Conservation (phyloP, 1,139 yeast genomes). For the Candida gigantensis region DNA sequence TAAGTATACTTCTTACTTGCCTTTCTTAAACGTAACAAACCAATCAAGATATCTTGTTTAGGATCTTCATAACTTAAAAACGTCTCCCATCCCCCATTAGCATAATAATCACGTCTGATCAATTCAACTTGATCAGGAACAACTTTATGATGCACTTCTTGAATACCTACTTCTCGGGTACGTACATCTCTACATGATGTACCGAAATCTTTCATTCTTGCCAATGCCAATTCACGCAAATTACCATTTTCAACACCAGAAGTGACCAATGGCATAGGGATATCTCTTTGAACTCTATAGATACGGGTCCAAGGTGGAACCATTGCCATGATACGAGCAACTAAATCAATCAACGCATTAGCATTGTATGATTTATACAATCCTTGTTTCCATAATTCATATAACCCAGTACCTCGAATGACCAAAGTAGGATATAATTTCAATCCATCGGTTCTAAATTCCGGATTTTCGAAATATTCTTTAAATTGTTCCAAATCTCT, state of each 20-base stretch:
- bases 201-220: conserved; percentile 98
- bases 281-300: conserved; percentile 97
- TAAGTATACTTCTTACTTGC: conserved; percentile 89
- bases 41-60: conserved; percentile 91
- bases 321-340: conserved; percentile 90
- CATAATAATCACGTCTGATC: conserved; percentile 92
- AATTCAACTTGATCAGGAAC: conserved; percentile 97
- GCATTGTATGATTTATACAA: conserved; percentile 93
- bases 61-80: conserved; percentile 96
- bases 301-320: conserved; percentile 99
- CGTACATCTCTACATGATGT: conserved; percentile 96
- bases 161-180: conserved; percentile 98
- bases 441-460: conserved; percentile 93
- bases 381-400: conserved; percentile 97
- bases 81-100: conserved; percentile 99
- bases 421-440: conserved; percentile 95
- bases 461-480: conserved; percentile 97
- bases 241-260: conserved; percentile 99
- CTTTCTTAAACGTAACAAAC: conserved; percentile 81
- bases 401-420: conserved; percentile 95
- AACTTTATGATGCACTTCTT: conserved; percentile 96
- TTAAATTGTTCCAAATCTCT: conserved; percentile 93
- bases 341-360: conserved; percentile 88
- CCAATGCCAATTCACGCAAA: conserved; percentile 89
- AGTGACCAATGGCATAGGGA: conserved; percentile 98